Evolutionary conservation across 1,139 yeast species (phyloP), one percentile per base, ranked within the genome.

Genomic region (Suhomyces bribrorum): DNA sequence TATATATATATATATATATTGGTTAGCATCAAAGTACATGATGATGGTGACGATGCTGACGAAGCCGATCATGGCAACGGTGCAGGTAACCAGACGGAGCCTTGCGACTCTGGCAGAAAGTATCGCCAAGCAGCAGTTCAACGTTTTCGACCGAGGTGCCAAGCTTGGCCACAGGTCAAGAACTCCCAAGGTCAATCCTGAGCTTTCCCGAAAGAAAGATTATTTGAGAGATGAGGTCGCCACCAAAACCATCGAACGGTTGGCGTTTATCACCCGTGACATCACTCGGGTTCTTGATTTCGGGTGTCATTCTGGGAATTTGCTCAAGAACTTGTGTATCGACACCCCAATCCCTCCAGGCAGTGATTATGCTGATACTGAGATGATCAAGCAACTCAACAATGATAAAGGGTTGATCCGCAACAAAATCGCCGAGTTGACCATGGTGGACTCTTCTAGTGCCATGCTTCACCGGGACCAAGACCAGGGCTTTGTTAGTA

Each of bases 191-290:
- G 40, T 53, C 2, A 61, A 74, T 40, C 68, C 73, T 1, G 67
- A 64, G 9, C 55, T 59, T 29, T 77, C 86, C 14, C 62, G 80
- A 18, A 69, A 76, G 48, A 86, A 77, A n/a, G 95, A 87, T 47
- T 87, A 86, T 54, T 62, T 87, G 26, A 69, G 88, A 36, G 83
- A 84, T 53, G 95, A 86, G 55, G 79, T 86, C 11, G 90, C 94
- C 1, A 54, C 67, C 16, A 77, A 87, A 41, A 81, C 90, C 20
- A 77, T 86, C 20, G 95, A 86, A 51, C 69, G 96, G 44, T 61
- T 87, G 36, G 82, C 89, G 3, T 85, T 85, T 55, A 76, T 87
- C 34, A 81, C 86, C 28, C 67, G 92, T 38, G 75, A 76, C 22
- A 81, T 86, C 50, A 68, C 73, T 13, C 64, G 68, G 23, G 74